Evolutionary conservation across 2,329 filamentous ascomycete genomes (phyloP), one percentile per base, ranked within the genome.

Genomic region (Didymella pomorum): DNA sequence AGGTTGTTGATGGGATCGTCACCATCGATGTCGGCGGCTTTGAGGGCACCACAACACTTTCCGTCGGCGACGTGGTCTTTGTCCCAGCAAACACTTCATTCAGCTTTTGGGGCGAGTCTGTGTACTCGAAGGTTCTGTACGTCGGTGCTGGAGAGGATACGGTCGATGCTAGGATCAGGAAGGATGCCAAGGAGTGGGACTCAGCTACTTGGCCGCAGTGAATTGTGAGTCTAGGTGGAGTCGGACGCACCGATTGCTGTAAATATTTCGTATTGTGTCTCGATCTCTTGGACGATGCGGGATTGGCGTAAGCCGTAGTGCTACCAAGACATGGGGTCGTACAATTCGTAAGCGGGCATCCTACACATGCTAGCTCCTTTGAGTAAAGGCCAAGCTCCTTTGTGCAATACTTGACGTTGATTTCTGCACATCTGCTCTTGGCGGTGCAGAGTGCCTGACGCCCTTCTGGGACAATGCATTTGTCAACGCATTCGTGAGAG

Each of bases 31-130:
- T 79, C 50, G 67, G 69, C 5, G 60, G 63, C 28, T 65, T 57
- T 20, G 69, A 70, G 7, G 74, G 73, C 12, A 61, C 54, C 1
- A 71, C 75, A 11, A 67, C 52, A 11, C 47, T 79, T n/a, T 69
- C 65, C 37, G 70, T 65, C 37, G 78, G 77, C 1, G 77, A 79
- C 60, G 77, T 79, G 8, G 72, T 75, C 7, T 80, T 79, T 52
- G 71, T 80, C 26, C 78, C 78, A 2, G 65, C 56, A 14, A 66
- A 68, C 18, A 74, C 69, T 1, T 56, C 58, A 5, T 79, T 75
- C 45, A 72, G 61, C 31, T 79, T 79, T 52, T 78, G 71, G 62
- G 64, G 63, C 10, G 62, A 61, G 39, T 56, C 57, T 11, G 62
- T 59, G 26, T 68, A 66, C 52, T 67, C 66, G 2, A 68, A 70